Conservation (phyloP, 2,329 filamentous ascomycete genomes). For the Parastagonospora nodorum region DNA sequence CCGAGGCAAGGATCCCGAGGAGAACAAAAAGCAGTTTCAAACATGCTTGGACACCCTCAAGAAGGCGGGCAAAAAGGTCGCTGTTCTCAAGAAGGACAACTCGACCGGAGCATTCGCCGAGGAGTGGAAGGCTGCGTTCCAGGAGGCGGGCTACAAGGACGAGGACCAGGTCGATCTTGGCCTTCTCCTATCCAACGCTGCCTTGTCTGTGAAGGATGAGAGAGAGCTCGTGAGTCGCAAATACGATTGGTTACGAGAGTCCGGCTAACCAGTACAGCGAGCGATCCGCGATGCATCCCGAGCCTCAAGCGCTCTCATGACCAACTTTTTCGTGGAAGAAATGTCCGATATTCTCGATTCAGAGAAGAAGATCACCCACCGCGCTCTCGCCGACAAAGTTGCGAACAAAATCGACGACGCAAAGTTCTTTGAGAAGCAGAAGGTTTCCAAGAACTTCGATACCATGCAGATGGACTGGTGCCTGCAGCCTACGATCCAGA, state of each 20-base stretch:
- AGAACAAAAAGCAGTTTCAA: conserved; percentile 88
- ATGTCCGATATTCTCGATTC: conserved; percentile 96
- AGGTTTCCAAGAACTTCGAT: conserved; percentile 86
- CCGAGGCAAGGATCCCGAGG: conserved; percentile 85
- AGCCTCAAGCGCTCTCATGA: conserved; percentile 92
- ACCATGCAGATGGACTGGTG: conserved; percentile 91
- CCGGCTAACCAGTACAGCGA: conserved; percentile 56
- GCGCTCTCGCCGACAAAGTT: conserved; percentile 81
- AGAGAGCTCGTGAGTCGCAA: conserved; percentile 70
- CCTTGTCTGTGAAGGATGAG: conserved; percentile 93
- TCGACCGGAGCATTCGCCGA: conserved; percentile 89
- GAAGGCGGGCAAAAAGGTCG: conserved; percentile 87
- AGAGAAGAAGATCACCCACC: conserved; percentile 96
- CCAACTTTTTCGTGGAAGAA: conserved; percentile 95
- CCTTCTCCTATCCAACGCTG: conserved; percentile 77
- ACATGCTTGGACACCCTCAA: conserved; percentile 88
- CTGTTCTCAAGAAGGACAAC: conserved; percentile 81
- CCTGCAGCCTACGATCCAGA: conserved; percentile 87
- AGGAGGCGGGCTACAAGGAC: conserved; percentile 75
- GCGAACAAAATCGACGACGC: conserved; percentile 89
- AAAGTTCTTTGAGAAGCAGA: conserved; percentile 89
- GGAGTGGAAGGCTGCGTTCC: conserved; percentile 89
- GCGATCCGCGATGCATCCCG: conserved; percentile 93
- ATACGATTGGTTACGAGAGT: background rate
- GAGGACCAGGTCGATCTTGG: conserved; percentile 87